These are phyloP conservation scores for Wickerhamomyces bisporus DNA, from an alignment of 805 yeast genomes.

Conservation along the genomic window DNA sequence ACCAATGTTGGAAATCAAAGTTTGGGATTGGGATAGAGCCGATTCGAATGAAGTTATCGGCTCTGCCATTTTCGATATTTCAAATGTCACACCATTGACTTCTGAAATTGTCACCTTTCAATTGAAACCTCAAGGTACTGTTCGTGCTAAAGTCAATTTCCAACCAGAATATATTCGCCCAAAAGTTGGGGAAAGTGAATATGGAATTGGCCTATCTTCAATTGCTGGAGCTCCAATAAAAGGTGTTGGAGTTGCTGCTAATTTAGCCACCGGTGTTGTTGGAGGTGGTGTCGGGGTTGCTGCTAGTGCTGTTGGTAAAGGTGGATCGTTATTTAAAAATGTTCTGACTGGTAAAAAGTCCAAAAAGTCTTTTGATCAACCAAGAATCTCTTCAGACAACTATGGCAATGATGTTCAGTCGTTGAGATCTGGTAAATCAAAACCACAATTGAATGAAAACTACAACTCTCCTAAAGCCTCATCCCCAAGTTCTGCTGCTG, in stretches of 20 bases:
- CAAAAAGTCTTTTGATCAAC: conserved; percentile 12
- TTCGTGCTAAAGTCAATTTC: conserved; percentile 51
- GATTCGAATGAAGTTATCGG: conserved; percentile 65
- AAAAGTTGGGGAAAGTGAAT: conserved; percentile 37
- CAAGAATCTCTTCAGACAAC: conserved; percentile 9
- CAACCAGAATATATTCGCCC: conserved; percentile 66
- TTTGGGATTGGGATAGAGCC: conserved; percentile 76
- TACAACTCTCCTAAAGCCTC: not conserved
- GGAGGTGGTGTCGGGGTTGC: conserved; percentile 34
- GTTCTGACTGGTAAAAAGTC: conserved; percentile 27
- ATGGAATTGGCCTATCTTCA: conserved; percentile 35
- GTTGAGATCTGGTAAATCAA: conserved; percentile 28
- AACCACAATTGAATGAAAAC: conserved; percentile 5
- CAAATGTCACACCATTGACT: conserved; percentile 40
- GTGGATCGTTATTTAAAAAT: conserved; percentile 36
- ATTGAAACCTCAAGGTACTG: conserved; percentile 60
- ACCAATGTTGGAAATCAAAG: conserved; percentile 40
- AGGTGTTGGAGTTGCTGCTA: conserved; percentile 37
- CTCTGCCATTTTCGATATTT: conserved; percentile 42
- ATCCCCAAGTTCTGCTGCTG: conserved; percentile 7
- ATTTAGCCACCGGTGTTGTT: conserved; percentile 37
- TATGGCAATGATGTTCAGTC: conserved; percentile 31
- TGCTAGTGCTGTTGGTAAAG: conserved; percentile 45
- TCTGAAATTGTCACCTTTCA: conserved; percentile 42
- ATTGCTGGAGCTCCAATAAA: conserved; percentile 44